phyloP scores from a whole-genome alignment of 306 rosid genomes.

The Argentina anserina region DNA sequence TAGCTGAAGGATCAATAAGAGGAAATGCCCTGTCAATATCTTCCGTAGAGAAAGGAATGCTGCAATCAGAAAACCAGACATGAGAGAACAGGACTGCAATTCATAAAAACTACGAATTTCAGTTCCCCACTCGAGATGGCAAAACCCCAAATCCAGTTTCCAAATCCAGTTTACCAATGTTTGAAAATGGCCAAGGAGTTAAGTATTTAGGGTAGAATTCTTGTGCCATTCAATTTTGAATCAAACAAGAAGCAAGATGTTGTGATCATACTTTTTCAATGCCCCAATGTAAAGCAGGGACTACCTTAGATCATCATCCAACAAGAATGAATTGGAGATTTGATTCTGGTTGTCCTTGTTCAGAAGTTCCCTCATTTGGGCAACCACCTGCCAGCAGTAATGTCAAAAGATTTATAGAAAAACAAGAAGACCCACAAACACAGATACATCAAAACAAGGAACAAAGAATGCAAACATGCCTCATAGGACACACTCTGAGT shows the following conservation, averaged over 20 bases:
- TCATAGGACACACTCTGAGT: conserved; percentile 95
- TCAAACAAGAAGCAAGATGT: not conserved
- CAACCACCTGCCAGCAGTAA: conserved; percentile 65
- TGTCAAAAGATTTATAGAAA: conserved; percentile 27
- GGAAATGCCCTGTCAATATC: conserved; percentile 87
- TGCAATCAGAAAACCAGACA: conserved; percentile 33
- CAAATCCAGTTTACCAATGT: too few relatives aligned
- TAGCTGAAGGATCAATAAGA: conserved; percentile 64
- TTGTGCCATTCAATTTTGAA: not conserved
- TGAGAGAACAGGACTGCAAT: not conserved
- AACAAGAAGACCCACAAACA: not conserved
- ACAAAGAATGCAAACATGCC: conserved; percentile 55
- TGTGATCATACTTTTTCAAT: too few relatives aligned
- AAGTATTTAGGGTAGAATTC: too few relatives aligned
- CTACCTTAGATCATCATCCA: conserved; percentile 97
- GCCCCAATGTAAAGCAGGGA: not conserved
- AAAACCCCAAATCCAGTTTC: not conserved
- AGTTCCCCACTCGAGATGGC: too few relatives aligned
- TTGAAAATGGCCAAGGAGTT: too few relatives aligned
- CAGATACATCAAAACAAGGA: not conserved
- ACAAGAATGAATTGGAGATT: conserved; percentile 85
- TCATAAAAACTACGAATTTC: not conserved
- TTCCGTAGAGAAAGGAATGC: conserved; percentile 93
- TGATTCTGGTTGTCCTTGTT: conserved; percentile 83
- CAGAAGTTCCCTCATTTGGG: conserved; percentile 88